These are phyloP conservation scores for Epicoccum nigrum DNA, from an alignment of 2,329 filamentous ascomycete species.

Conservation along the genomic window DNA sequence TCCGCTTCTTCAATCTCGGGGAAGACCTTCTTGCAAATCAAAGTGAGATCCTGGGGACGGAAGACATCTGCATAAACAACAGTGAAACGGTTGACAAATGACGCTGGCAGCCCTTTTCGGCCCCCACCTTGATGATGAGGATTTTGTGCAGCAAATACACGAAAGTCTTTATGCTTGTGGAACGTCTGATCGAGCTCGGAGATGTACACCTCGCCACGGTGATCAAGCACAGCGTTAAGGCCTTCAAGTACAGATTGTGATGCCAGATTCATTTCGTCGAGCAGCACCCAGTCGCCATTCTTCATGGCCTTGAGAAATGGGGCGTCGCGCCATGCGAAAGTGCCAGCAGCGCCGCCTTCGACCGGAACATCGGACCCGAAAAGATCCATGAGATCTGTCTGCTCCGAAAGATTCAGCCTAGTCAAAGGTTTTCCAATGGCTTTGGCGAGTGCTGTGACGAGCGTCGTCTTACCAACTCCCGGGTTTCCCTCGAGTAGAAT, in stretches of 20 bases:
- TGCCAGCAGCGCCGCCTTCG: constrained; percentile 87
- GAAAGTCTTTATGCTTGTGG: constrained; percentile 84
- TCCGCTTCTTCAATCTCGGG: constrained; percentile 65
- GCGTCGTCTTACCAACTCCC: constrained; percentile 96
- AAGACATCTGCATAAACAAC: constrained; percentile 97
- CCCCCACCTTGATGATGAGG: constrained; percentile 97
- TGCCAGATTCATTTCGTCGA: constrained; percentile 98
- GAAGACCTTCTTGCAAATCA: constrained; percentile 82
- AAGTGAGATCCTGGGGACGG: constrained; percentile 75
- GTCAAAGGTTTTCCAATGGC: constrained; percentile 83
- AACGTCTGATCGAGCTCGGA: constrained; percentile 96
- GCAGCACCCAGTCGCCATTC: constrained; percentile 90
- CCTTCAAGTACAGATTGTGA: constrained; percentile 97
- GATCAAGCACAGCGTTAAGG: constrained; percentile 93
- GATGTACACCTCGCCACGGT: constrained; percentile 93
- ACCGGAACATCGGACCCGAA: constrained; percentile 97
- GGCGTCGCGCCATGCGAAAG: constrained; percentile 94
- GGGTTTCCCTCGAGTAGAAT: constrained; percentile 95
- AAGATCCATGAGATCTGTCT: constrained; percentile 96
- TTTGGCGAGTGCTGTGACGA: constrained; percentile 82
- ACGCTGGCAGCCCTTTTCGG: constrained; percentile 89
- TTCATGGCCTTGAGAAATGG: constrained; percentile 98
- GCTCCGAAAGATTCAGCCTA: constrained; percentile 95
- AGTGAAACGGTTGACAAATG: constrained; percentile 97
- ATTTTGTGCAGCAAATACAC: constrained; percentile 96